These are phyloP conservation scores for Tripidium arundinaceum DNA, from an alignment of 202 grass and related monocot species.

Conservation along the genomic window DNA sequence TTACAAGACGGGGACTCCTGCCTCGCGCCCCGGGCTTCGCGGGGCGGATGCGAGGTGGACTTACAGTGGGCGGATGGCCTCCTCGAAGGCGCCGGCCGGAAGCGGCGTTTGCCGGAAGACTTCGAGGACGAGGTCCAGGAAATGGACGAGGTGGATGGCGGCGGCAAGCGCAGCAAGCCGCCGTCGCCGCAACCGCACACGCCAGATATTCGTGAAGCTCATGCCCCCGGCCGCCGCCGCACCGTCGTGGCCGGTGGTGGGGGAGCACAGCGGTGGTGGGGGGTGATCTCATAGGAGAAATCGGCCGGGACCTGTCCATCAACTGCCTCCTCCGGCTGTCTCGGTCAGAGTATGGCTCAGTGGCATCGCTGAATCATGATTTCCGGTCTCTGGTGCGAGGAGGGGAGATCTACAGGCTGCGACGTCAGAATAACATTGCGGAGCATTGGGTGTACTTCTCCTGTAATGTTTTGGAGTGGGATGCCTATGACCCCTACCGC, in stretches of 20 bases:
- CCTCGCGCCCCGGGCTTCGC: background rate
- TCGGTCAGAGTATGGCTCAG: constrained; percentile 56
- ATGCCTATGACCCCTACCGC: constrained; percentile 65
- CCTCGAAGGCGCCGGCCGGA: background rate
- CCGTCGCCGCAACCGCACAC: constrained; percentile 37
- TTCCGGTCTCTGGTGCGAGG: constrained; percentile 53
- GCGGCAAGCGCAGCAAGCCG: constrained; percentile 36
- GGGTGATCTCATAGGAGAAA: constrained; percentile 47
- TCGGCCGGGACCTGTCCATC: constrained; percentile 64
- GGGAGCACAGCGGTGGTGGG: constrained; percentile 8
- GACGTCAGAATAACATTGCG: constrained; percentile 42
- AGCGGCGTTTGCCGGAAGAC: constrained; percentile 21
- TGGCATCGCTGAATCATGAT: constrained; percentile 38
- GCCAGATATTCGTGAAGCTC: constrained; percentile 38
- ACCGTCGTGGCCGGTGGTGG: background rate
- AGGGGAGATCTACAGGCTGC: constrained; percentile 64
- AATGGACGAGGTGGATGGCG: constrained; percentile 13
- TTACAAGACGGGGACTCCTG: constrained; percentile 23
- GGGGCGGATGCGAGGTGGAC: constrained; percentile 14
- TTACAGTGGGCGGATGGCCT: constrained; percentile 26
- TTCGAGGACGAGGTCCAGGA: constrained; percentile 7
- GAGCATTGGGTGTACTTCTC: constrained; percentile 95
- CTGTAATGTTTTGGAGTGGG: constrained; percentile 71
- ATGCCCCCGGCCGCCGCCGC: background rate
- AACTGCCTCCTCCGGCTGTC: constrained; percentile 66